These are phyloP conservation scores for Eucalyptus brandiana DNA, from an alignment of 345 rosid genomes.

Conservation along the genomic window DNA sequence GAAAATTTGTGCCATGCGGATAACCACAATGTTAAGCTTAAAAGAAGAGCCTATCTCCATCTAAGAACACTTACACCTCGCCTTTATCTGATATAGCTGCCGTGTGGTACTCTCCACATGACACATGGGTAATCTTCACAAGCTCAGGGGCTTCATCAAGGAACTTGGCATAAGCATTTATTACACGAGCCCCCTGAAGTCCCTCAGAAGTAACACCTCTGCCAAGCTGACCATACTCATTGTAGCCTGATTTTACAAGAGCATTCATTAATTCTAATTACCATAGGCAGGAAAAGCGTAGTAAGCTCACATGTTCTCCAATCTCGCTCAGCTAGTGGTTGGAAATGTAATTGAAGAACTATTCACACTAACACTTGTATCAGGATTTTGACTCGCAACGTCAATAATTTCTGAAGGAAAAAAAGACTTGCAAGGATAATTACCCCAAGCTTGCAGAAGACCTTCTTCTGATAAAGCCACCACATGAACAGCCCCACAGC, in stretches of 20 bases:
- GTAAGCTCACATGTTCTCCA: not conserved
- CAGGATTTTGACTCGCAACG: not conserved
- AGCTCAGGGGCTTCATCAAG: conserved; percentile 96
- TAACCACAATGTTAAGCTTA: conserved; percentile 34
- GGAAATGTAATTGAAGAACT: not conserved
- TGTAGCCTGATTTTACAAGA: conserved; percentile 60
- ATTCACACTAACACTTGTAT: not conserved
- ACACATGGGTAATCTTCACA: conserved; percentile 75
- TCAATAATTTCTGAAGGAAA: not conserved
- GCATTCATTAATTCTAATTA: not conserved
- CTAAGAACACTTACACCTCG: conserved; percentile 91
- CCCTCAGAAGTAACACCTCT: conserved; percentile 97
- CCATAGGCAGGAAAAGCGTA: not conserved
- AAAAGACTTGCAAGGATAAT: not conserved
- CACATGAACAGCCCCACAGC: conserved; percentile 92
- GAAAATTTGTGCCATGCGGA: conserved; percentile 37
- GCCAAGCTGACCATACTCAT: conserved; percentile 95
- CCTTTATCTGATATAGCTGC: conserved; percentile 84
- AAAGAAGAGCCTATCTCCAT: conserved; percentile 30
- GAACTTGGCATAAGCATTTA: conserved; percentile 71
- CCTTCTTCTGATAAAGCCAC: conserved; percentile 91
- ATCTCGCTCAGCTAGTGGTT: not conserved
- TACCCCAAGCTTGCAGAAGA: conserved; percentile 92
- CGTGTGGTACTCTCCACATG: conserved; percentile 96
- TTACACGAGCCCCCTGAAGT: conserved; percentile 65